Evolutionary conservation across 2,329 filamentous ascomycete genomes (phyloP).

Genomic region (Paracoccidioides lutzii): DNA sequence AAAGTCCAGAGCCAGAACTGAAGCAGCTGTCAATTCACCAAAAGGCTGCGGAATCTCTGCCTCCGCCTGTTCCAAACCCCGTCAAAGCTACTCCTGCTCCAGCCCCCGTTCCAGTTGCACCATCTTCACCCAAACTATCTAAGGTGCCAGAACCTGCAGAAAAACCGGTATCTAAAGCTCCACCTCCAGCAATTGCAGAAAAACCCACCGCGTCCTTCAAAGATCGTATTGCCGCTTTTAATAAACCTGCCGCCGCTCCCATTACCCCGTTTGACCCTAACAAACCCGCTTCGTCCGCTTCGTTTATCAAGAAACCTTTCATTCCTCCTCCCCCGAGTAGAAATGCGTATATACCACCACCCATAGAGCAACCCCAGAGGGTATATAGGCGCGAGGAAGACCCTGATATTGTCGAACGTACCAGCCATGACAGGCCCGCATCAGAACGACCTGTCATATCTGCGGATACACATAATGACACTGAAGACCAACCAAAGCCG

Average conservation of each 20-base stretch:
- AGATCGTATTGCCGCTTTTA: conserved; percentile 95
- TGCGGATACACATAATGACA: conserved; percentile 29
- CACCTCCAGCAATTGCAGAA: conserved; percentile 52
- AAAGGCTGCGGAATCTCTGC: conserved; percentile 9
- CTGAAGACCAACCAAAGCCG: conserved; percentile 72
- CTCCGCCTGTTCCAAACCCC: conserved; percentile 16
- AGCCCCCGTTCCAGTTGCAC: conserved; percentile 14
- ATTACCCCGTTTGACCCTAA: conserved; percentile 80
- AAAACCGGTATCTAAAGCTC: conserved; percentile 41
- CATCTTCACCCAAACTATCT: conserved; percentile 20
- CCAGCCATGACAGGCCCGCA: conserved; percentile 4
- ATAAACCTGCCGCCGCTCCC: conserved; percentile 73
- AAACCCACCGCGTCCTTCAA: conserved; percentile 72
- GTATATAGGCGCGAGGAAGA: conserved; percentile 82
- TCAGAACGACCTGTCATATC: conserved; percentile 2
- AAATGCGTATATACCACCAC: conserved; percentile 73
- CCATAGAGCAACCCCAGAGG: conserved; percentile 58
- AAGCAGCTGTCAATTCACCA: conserved; percentile 20
- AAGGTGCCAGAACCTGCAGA: conserved; percentile 25
- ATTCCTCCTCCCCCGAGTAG: conserved; percentile 88
- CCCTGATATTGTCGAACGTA: conserved; percentile 36
- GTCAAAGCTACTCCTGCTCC: conserved; percentile 2
- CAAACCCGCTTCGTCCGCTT: conserved; percentile 43
- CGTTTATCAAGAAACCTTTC: conserved; percentile 93
- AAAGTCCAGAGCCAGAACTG: conserved; percentile 17